Percentiles rank a stretch among this genome's conserved stretches.
Evolutionary conservation across 148 eudicot species (phyloP).

Genomic region (Rhododendron ferrugineum): DNA sequence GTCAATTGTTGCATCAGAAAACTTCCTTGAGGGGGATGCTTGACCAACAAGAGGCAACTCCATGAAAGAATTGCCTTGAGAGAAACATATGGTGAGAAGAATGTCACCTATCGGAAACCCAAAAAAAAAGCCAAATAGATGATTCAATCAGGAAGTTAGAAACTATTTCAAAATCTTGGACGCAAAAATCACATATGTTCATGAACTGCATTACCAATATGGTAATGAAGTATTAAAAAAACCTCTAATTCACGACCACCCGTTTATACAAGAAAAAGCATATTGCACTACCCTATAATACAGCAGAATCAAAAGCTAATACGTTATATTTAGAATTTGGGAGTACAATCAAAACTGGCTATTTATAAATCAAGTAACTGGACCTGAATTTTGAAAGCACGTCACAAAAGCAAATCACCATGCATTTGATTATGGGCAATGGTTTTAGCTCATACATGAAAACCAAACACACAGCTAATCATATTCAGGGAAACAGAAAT

Average conservation of each 20-base stretch:
- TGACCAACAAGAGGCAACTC: constrained; percentile 33
- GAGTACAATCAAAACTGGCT: neutral
- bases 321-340: neutral
- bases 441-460: neutral
- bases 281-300: neutral
- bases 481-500: neutral
- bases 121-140: neutral
- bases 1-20: constrained; percentile 27
- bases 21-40: constrained; percentile 20
- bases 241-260: neutral
- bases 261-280: neutral
- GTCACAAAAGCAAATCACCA: neutral
- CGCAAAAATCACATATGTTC: neutral
- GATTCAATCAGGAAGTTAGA: constrained; percentile 1
- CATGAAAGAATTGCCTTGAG: constrained; percentile 43
- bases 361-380: neutral
- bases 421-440: neutral
- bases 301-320: neutral
- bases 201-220: neutral
- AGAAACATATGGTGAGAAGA: constrained; percentile 75
- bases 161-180: neutral
- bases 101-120: constrained; percentile 54
- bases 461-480: constrained; percentile 1
- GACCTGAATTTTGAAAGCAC: neutral
- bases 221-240: neutral